These are phyloP conservation scores for Mangifera indica DNA, from an alignment of 345 rosid species.

Conservation along the genomic window DNA sequence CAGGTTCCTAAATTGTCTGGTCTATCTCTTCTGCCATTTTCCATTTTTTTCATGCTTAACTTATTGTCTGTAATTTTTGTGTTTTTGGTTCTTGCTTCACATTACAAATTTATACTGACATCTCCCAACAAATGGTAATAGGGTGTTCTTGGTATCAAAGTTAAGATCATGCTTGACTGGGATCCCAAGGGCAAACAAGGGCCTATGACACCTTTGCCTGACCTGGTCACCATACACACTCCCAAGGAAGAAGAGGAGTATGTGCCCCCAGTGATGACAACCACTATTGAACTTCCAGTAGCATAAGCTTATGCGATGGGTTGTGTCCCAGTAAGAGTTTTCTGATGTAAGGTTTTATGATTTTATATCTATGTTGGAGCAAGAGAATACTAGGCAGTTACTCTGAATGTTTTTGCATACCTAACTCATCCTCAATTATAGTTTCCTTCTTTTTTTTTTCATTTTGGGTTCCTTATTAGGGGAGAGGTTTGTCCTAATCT, in stretches of 20 bases:
- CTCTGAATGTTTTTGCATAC: not conserved
- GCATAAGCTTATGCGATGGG: slow-evolving; percentile 14
- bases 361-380: not conserved
- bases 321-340: not conserved
- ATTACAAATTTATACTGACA: not conserved
- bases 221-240: slow-evolving; percentile 73
- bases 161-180: no score
- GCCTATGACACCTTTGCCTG: slow-evolving; percentile 67
- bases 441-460: not conserved
- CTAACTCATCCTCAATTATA: not conserved
- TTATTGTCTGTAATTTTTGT: not conserved
- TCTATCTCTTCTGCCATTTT: not conserved
- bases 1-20: no score
- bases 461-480: not conserved
- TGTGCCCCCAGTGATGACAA: slow-evolving; percentile 24
- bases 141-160: slow-evolving; percentile 39
- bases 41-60: not conserved
- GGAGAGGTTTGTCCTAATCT: not conserved
- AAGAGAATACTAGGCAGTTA: not conserved
- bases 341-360: not conserved
- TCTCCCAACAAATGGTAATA: slow-evolving; percentile 9
- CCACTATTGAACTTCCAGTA: slow-evolving; percentile 40
- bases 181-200: slow-evolving; percentile 19
- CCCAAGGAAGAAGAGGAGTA: slow-evolving; percentile 64
- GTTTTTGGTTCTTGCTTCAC: not conserved